Evolutionary conservation across 495 filamentous ascomycete species (phyloP).

Genomic region (Penicillium diatomitis): DNA sequence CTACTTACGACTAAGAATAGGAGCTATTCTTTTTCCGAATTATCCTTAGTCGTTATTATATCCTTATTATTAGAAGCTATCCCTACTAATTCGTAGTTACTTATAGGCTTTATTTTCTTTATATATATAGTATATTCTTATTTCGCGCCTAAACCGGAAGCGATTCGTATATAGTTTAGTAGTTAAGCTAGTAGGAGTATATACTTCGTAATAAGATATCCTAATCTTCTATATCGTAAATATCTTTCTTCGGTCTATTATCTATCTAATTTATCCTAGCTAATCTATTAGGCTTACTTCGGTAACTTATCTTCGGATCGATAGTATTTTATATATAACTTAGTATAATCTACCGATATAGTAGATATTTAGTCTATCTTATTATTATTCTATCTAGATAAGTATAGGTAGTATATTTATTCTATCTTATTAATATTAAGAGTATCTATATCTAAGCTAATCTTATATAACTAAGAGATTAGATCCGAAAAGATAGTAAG

Average conservation of each 20-base stretch:
- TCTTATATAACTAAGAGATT: conserved; percentile 12
- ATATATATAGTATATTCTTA: too few species aligned
- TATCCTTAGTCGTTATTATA: too few species aligned
- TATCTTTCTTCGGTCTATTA: not conserved
- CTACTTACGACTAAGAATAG: too few species aligned
- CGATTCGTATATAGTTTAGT: not conserved
- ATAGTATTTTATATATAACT: not conserved
- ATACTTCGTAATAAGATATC: not conserved
- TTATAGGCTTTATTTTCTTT: too few species aligned
- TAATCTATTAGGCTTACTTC: not conserved
- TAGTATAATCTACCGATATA: not conserved
- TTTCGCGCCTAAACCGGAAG: too few species aligned
- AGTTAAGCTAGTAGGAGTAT: not conserved
- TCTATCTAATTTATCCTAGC: not conserved
- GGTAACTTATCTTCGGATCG: not conserved
- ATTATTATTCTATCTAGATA: conserved; percentile 1
- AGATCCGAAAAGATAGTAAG: conserved; percentile 4
- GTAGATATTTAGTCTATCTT: conserved; percentile 5
- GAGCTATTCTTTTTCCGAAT: too few species aligned
- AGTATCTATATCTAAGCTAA: conserved; percentile 2
- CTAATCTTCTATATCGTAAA: not conserved
- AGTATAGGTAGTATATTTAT: conserved; percentile 1
- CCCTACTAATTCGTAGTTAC: too few species aligned
- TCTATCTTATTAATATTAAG: conserved; percentile 4
- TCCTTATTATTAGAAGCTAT: too few species aligned